Conservation (phyloP, 371 early-diverging fungal genomes). For the Syncephalastrum sp. region DNA sequence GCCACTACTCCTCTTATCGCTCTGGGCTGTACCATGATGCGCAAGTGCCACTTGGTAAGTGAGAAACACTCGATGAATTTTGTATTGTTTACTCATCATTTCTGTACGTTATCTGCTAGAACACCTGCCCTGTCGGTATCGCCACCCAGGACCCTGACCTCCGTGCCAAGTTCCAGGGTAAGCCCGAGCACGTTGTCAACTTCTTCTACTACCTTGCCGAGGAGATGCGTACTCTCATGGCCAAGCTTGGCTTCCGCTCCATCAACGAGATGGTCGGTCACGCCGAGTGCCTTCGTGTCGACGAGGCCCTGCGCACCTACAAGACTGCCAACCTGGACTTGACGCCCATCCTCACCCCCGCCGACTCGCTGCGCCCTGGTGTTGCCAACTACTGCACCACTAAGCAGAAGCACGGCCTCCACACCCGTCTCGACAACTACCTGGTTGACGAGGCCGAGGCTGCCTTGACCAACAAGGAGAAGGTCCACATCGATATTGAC, state of each 20-base stretch:
- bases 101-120: conserved; percentile 21
- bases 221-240: conserved; percentile 90
- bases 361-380: conserved; percentile 81
- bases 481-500: conserved; percentile 52
- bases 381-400: conserved; percentile 78
- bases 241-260: conserved; percentile 87
- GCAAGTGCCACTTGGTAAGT: conserved; percentile 56
- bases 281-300: conserved; percentile 78
- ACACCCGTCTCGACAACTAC: conserved; percentile 59
- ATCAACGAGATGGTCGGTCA: conserved; percentile 96
- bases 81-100: too few species aligned
- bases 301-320: conserved; percentile 67
- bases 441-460: conserved; percentile 79
- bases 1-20: conserved; percentile 96
- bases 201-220: conserved; percentile 97
- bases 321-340: conserved; percentile 89
- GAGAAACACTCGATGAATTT: too few species aligned
- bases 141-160: conserved; percentile 96
- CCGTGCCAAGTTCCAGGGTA: conserved; percentile 90
- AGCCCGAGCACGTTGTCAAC: conserved; percentile 95
- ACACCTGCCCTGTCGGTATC: conserved; percentile 96
- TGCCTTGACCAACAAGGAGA: conserved; percentile 60
- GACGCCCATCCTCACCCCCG: conserved; percentile 86
- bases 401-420: conserved; percentile 86
- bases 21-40: conserved; percentile 95